Percentiles rank a stretch among this genome's conserved stretches.
phyloP scores from a whole-genome alignment of 371 early-diverging fungal genomes.

The Fennellomyces sp. region DNA sequence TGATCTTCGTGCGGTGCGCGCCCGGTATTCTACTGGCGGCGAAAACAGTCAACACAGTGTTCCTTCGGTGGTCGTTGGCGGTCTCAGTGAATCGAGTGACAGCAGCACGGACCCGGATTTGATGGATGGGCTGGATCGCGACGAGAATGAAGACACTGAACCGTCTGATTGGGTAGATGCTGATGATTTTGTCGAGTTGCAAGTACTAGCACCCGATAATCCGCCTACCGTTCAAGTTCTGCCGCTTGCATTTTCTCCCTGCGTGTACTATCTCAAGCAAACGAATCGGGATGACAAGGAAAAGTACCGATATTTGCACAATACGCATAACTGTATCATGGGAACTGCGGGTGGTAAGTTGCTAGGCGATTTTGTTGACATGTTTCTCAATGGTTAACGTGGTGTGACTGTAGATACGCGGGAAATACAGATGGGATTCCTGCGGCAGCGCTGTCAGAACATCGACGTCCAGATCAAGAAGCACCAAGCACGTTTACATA shows the following conservation, averaged over 20 bases:
- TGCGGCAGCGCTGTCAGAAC: conserved; percentile 55
- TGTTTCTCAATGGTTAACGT: no score
- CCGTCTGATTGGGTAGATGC: conserved; percentile 49
- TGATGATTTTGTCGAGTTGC: conserved; percentile 52
- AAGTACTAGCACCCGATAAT: conserved; percentile 15
- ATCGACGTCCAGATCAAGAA: conserved; percentile 65
- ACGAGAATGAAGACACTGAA: conserved; percentile 39
- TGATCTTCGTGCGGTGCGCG: conserved; percentile 48
- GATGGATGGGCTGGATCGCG: conserved; percentile 39
- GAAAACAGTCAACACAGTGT: neutral
- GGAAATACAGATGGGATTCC: conserved; percentile 55
- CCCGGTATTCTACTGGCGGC: conserved; percentile 16
- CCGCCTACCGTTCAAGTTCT: conserved; percentile 47
- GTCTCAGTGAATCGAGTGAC: conserved; percentile 14
- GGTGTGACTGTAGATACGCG: conserved; percentile 50
- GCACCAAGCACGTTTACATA: conserved; percentile 42
- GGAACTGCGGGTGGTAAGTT: conserved; percentile 50
- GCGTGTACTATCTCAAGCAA: conserved; percentile 64
- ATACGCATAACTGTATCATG: conserved; percentile 53
- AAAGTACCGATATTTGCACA: conserved; percentile 42
- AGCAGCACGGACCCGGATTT: conserved; percentile 27
- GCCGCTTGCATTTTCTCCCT: conserved; percentile 66
- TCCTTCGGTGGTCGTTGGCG: conserved; percentile 2
- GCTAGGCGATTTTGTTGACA: no score
- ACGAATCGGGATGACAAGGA: conserved; percentile 45